Evolutionary conservation across 2,329 filamentous ascomycete species (phyloP).

Genomic region (Colletotrichum eleusines): DNA sequence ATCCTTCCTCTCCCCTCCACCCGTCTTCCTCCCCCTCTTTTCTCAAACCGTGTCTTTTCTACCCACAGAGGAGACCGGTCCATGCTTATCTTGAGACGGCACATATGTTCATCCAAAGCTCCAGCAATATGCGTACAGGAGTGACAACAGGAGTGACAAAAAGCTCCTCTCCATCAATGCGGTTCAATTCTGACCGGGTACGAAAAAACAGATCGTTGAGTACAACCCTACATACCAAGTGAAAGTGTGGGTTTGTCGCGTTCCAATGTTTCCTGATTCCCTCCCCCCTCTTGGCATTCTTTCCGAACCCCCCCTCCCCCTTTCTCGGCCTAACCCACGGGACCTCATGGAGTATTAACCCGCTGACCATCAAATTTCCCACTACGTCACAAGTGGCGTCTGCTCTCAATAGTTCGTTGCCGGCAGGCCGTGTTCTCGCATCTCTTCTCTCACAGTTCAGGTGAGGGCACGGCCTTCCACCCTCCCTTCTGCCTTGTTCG

Average conservation of each 20-base stretch:
- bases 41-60: neutral
- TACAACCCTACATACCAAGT: constrained; percentile 29
- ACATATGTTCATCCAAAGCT: constrained; percentile 40
- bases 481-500: neutral
- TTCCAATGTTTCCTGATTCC: constrained; percentile 13
- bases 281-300: neutral
- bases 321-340: constrained; percentile 20
- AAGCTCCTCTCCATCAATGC: constrained; percentile 28
- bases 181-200: neutral
- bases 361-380: constrained; percentile 27
- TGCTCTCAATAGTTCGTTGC: constrained; percentile 25
- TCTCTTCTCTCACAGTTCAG: constrained; percentile 4
- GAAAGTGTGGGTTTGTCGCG: neutral
- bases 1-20: no score
- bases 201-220: neutral
- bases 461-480: constrained; percentile 1
- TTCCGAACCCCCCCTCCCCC: neutral
- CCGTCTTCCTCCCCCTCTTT: neutral
- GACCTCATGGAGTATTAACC: constrained; percentile 26
- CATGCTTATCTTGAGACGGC: constrained; percentile 27
- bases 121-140: constrained; percentile 20
- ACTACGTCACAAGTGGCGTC: constrained; percentile 26
- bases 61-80: constrained; percentile 10
- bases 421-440: constrained; percentile 10
- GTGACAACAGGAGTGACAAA: constrained; percentile 7